phyloP scores from a whole-genome alignment of 1,284 basidiomycete species.

The Cryptococcus sp. region DNA sequence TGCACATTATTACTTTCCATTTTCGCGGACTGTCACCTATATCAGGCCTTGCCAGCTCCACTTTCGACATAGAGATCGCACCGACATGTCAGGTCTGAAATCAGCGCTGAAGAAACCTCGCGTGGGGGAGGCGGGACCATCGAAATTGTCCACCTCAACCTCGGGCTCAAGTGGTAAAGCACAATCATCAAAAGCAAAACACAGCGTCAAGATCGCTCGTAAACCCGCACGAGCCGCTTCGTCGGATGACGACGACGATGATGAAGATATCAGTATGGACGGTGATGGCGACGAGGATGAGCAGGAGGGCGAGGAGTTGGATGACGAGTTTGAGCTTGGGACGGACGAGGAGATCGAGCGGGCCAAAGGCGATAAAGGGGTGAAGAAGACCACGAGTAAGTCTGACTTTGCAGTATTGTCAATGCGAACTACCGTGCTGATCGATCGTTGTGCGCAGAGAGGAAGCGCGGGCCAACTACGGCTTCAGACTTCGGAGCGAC shows the following conservation, averaged over 20 bases:
- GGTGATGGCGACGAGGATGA: constrained; percentile 22
- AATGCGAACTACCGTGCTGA: not conserved
- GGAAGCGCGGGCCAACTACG: constrained; percentile 48
- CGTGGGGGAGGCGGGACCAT: too few species aligned
- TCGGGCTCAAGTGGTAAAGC: too few species aligned
- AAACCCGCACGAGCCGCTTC: constrained; percentile 7
- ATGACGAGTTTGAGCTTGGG: constrained; percentile 7
- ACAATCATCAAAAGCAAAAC: constrained; percentile 8
- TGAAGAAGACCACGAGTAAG: constrained; percentile 14
- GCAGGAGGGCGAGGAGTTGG: constrained; percentile 11
- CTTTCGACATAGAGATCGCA: not conserved
- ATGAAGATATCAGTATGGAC: constrained; percentile 6
- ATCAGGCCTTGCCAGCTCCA: too few species aligned
- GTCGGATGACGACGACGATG: constrained; percentile 1
- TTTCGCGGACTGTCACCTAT: too few species aligned
- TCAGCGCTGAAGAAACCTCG: too few species aligned
- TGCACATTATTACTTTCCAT: too few species aligned
- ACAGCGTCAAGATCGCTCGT: constrained; percentile 12
- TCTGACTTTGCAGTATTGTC: too few species aligned
- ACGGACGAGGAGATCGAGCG: constrained; percentile 40
- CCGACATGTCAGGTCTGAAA: too few species aligned
- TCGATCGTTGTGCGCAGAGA: constrained; percentile 31
- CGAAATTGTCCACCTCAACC: too few species aligned
- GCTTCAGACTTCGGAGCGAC: constrained; percentile 47
- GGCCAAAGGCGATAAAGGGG: constrained; percentile 14